Evolutionary conservation across 257 asterid genomes (phyloP).

Genomic region (Nicotiana undulata): DNA sequence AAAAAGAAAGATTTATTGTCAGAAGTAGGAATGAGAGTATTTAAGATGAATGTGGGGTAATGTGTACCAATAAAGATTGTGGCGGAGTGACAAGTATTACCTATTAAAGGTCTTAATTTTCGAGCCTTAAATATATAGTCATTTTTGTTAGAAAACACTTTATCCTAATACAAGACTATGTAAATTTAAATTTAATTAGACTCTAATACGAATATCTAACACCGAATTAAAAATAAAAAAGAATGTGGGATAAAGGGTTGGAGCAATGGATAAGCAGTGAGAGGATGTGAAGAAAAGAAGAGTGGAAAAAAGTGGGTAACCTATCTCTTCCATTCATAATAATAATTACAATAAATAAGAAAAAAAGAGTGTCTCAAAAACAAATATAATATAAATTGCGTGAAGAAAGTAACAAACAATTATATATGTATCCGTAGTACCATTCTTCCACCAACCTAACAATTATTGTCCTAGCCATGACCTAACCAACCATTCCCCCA

Average conservation of each 20-base stretch:
- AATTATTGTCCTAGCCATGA: slow-evolving; percentile 36
- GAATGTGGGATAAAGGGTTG: background rate
- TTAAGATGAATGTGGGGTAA: background rate
- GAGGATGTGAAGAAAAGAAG: slow-evolving; percentile 60
- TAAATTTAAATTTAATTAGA: too few relatives aligned
- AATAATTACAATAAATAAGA: background rate
- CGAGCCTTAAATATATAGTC: rapidly evolving
- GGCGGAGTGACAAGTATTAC: too few relatives aligned
- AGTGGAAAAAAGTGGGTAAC: slow-evolving; percentile 26
- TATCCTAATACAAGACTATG: rapidly evolving
- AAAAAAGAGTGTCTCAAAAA: background rate
- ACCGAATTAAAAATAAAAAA: too few relatives aligned
- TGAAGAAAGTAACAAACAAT: slow-evolving; percentile 29
- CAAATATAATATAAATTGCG: slow-evolving; percentile 22
- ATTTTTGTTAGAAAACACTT: too few relatives aligned
- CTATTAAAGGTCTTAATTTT: too few relatives aligned
- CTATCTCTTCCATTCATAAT: slow-evolving; percentile 28
- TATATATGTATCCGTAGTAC: slow-evolving; percentile 7
- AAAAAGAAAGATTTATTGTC: background rate
- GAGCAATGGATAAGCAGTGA: slow-evolving; percentile 57
- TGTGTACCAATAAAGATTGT: too few relatives aligned
- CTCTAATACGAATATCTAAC: background rate
- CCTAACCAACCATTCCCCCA: slow-evolving; percentile 36
- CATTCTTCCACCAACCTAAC: slow-evolving; percentile 55
- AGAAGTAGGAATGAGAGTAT: too few relatives aligned